Percentiles rank a stretch among this genome's conserved stretches.
Conservation (phyloP, 2,329 filamentous ascomycete genomes). For the Cucurbitaria berberidis region DNA sequence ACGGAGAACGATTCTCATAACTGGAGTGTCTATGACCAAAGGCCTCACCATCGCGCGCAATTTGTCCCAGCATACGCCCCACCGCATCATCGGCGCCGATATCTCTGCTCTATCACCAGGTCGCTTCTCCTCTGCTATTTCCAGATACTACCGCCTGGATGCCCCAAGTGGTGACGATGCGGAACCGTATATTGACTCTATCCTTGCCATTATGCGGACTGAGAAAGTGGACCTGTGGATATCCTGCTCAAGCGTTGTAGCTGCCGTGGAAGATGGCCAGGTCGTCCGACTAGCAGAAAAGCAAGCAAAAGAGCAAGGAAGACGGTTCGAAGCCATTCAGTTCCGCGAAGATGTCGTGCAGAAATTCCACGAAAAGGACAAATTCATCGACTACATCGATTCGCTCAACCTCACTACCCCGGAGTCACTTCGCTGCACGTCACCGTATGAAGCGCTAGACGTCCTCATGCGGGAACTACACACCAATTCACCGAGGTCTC, state of each 20-base stretch:
- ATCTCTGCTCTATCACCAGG: constrained; percentile 50
- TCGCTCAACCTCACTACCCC: constrained; percentile 51
- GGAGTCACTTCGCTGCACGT: constrained; percentile 59
- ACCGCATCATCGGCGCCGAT: constrained; percentile 76
- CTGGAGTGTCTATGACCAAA: constrained; percentile 75
- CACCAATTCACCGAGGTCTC: constrained; percentile 1
- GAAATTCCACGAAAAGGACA: constrained; percentile 68
- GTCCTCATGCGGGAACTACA: constrained; percentile 52
- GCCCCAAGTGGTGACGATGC: constrained; percentile 42
- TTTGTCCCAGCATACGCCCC: constrained; percentile 66
- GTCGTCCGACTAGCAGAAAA: constrained; percentile 60
- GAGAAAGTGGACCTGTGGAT: constrained; percentile 76
- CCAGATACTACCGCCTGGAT: constrained; percentile 60
- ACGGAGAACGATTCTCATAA: constrained; percentile 68
- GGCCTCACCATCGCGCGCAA: constrained; percentile 70
- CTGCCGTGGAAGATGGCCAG: constrained; percentile 69
- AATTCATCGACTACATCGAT: constrained; percentile 66
- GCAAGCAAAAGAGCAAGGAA: constrained; percentile 56
- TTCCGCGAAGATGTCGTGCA: constrained; percentile 64
- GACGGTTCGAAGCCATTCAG: constrained; percentile 67
- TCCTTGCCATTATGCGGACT: constrained; percentile 64
- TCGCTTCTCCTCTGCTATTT: constrained; percentile 65
- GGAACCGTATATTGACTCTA: constrained; percentile 60
- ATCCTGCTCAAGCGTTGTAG: constrained; percentile 72
- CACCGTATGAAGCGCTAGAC: constrained; percentile 58